These are phyloP conservation scores for Straminergon stramineum DNA, from an alignment of 225 moss, liverwort and hornwort genomes.

Conservation along the genomic window DNA sequence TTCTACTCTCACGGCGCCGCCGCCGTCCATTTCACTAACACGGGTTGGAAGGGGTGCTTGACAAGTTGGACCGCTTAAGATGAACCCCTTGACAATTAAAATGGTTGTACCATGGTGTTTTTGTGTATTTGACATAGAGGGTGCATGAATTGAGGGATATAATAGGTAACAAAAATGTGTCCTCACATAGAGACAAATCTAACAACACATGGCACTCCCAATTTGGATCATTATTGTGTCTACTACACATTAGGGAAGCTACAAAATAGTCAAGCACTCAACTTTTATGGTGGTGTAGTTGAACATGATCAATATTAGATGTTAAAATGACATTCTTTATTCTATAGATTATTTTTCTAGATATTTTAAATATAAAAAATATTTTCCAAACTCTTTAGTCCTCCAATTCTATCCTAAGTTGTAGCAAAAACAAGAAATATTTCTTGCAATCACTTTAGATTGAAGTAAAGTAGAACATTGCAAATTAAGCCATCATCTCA, in stretches of 20 bases:
- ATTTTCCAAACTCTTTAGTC: background rate
- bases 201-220: background rate
- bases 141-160: background rate
- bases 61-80: too few species aligned
- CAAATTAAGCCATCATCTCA: background rate
- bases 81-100: background rate
- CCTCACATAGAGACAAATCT: fast-evolving
- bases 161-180: fast-evolving
- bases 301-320: background rate
- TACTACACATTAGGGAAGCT: fast-evolving
- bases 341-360: background rate
- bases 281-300: background rate
- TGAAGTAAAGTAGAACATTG: background rate
- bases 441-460: background rate
- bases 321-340: background rate
- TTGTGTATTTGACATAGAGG: background rate
- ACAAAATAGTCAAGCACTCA: background rate
- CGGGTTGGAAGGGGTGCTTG: background rate
- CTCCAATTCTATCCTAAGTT: background rate
- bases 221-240: background rate
- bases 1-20: background rate
- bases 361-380: background rate
- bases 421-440: background rate
- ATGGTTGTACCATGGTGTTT: background rate
- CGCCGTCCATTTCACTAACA: background rate